Evolutionary conservation across 352 stramenopile genomes (phyloP).

Genomic region (Pythium chondricola): DNA sequence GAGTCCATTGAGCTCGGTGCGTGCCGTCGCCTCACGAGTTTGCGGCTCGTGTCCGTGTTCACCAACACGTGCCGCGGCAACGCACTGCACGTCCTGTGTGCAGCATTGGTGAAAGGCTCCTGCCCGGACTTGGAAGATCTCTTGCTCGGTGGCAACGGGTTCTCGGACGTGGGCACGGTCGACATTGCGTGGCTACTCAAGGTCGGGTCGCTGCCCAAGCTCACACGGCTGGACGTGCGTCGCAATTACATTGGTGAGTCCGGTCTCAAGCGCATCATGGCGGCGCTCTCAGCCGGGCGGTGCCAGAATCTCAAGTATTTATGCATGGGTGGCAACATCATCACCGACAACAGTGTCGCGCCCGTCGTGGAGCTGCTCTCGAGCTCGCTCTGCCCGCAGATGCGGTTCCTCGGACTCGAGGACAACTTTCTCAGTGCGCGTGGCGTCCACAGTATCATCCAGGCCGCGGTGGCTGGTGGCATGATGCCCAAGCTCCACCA

Average conservation of each 20-base stretch:
- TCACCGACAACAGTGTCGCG: slow-evolving; percentile 75
- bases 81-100: slow-evolving; percentile 55
- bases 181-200: slow-evolving; percentile 69
- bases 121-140: slow-evolving; percentile 61
- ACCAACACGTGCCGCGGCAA: slow-evolving; percentile 76
- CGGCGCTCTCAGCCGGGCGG: slow-evolving; percentile 36
- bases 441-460: slow-evolving; percentile 71
- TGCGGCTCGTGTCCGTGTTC: slow-evolving; percentile 71
- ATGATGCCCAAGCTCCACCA: slow-evolving; percentile 85
- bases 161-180: slow-evolving; percentile 68
- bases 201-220: slow-evolving; percentile 53
- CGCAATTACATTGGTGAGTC: slow-evolving; percentile 81
- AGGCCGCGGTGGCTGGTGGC: slow-evolving; percentile 57
- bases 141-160: slow-evolving; percentile 65
- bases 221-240: slow-evolving; percentile 62
- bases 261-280: slow-evolving; percentile 68
- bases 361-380: slow-evolving; percentile 59
- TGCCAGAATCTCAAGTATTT: slow-evolving; percentile 71
- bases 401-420: slow-evolving; percentile 75
- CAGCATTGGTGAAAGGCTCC: slow-evolving; percentile 56
- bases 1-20: slow-evolving; percentile 59
- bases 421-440: slow-evolving; percentile 77
- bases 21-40: slow-evolving; percentile 40
- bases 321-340: slow-evolving; percentile 83
- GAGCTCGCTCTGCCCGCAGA: slow-evolving; percentile 54